A percentile compares a stretch with the other conserved stretches of the same genome.
Conservation (phyloP, 306 rosid species). For the Cucurbita ficifolia region DNA sequence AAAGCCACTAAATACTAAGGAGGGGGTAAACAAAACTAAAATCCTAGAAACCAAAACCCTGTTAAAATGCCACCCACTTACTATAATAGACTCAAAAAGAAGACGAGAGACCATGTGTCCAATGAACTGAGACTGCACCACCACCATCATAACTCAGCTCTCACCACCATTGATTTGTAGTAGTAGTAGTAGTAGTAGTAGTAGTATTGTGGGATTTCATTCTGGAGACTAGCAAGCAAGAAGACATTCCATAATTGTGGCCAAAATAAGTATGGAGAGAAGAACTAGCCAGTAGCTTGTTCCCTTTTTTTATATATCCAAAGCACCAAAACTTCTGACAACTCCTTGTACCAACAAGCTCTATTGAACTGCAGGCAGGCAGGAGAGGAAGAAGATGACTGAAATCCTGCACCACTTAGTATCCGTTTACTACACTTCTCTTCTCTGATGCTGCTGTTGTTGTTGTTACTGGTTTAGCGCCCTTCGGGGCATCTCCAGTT, state of each 20-base stretch:
- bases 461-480: slow-evolving; percentile 49
- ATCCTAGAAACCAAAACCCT: slow-evolving; percentile 51
- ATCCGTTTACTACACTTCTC: slow-evolving; percentile 35
- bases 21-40: slow-evolving; percentile 19
- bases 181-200: not conserved
- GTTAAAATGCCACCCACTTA: slow-evolving; percentile 56
- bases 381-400: not conserved
- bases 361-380: not conserved
- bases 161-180: slow-evolving; percentile 12
- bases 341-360: slow-evolving; percentile 10
- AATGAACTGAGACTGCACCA: slow-evolving; percentile 24
- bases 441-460: slow-evolving; percentile 27
- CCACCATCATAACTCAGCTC: slow-evolving; percentile 19
- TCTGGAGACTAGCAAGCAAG: slow-evolving; percentile 18
- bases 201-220: slow-evolving; percentile 1
- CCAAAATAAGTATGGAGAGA: slow-evolving; percentile 13
- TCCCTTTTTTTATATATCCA: slow-evolving; percentile 7
- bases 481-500: slow-evolving; percentile 74
- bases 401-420: not conserved
- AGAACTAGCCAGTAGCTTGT: slow-evolving; percentile 21
- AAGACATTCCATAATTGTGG: slow-evolving; percentile 9
- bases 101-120: slow-evolving; percentile 8
- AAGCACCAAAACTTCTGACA: slow-evolving; percentile 16
- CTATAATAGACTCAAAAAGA: slow-evolving; percentile 29
- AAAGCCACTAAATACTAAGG: not conserved